phyloP scores from a whole-genome alignment of 495 filamentous ascomycete species.

The Annulohypoxylon bovei region DNA sequence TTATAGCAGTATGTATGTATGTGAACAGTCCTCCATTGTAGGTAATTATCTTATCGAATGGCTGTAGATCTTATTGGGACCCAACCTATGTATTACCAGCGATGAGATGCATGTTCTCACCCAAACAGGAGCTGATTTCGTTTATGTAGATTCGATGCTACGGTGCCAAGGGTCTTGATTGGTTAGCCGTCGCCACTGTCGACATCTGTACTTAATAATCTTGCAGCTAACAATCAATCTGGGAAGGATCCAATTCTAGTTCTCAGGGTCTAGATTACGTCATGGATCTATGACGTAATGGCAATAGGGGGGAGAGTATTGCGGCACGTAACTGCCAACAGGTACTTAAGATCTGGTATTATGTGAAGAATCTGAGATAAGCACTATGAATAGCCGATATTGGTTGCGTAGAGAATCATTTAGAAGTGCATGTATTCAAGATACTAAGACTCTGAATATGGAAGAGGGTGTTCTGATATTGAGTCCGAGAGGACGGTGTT shows the following conservation, averaged over 20 bases:
- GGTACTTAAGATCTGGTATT: neutral
- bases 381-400: neutral
- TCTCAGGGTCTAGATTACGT: conserved; percentile 29
- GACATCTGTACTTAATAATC: conserved; percentile 15
- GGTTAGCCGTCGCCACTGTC: neutral
- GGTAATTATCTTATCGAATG: neutral
- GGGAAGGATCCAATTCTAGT: neutral
- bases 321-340: neutral
- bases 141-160: conserved; percentile 9
- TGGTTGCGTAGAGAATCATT: neutral
- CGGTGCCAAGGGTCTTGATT: conserved; percentile 8
- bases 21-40: neutral
- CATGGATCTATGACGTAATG: conserved; percentile 39
- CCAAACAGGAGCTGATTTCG: neutral
- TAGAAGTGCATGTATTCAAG: neutral
- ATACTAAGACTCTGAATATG: neutral
- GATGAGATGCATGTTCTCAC: neutral
- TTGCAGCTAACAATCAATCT: conserved; percentile 8
- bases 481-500: neutral
- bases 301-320: neutral
- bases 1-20: neutral
- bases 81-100: neutral
- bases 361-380: neutral
- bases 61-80: neutral
- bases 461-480: neutral